Percentiles rank a stretch among this genome's conserved stretches.
phyloP scores from a whole-genome alignment of 345 rosid species.

The Camelina hispida region DNA sequence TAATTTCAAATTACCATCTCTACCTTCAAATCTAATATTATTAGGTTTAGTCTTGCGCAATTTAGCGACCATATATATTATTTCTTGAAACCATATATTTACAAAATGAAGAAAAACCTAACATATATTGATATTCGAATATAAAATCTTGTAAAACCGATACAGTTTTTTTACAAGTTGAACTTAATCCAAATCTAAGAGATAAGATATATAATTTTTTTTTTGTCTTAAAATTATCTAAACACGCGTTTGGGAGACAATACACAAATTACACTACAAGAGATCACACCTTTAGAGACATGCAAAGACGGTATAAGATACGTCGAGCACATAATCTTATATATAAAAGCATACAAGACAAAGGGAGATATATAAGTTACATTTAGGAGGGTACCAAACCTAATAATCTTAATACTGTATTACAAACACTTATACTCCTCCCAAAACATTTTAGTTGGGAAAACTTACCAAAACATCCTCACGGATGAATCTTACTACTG shows the following conservation, averaged over 20 bases:
- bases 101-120: background rate
- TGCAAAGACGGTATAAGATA: slow-evolving; percentile 27
- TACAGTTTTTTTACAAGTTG: background rate
- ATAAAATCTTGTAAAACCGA: background rate
- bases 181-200: slow-evolving; percentile 2
- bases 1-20: background rate
- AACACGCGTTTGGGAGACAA: background rate
- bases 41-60: background rate
- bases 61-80: background rate
- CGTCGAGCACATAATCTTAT: slow-evolving; percentile 30
- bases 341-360: slow-evolving; percentile 25
- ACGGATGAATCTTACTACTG: slow-evolving; percentile 36
- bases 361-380: slow-evolving; percentile 32
- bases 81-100: background rate
- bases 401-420: slow-evolving; percentile 27
- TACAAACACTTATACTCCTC: slow-evolving; percentile 28
- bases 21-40: background rate
- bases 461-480: slow-evolving; percentile 16
- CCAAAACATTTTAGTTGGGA: slow-evolving; percentile 26
- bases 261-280: slow-evolving; percentile 16
- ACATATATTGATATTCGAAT: background rate
- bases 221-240: background rate
- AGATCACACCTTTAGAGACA: slow-evolving; percentile 26
- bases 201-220: background rate
- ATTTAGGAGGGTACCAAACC: slow-evolving; percentile 15